A percentile compares a stretch with the other conserved stretches of the same genome.
Evolutionary conservation across 2,329 filamentous ascomycete species (phyloP).

Genomic region (Beauveria australis): DNA sequence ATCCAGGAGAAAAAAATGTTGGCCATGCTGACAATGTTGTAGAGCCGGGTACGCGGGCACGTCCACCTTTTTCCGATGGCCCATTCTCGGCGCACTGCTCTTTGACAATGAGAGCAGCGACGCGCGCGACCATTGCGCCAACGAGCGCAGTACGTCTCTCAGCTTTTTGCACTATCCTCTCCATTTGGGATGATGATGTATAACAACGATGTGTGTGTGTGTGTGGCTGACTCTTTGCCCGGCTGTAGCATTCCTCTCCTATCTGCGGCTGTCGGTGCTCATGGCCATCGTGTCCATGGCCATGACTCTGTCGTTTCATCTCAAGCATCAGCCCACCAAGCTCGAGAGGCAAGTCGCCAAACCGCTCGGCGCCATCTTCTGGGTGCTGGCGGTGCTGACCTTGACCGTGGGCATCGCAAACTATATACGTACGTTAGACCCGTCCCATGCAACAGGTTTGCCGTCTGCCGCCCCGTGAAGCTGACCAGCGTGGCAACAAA

Average conservation of each 20-base stretch:
- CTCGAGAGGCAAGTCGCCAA: constrained; percentile 70
- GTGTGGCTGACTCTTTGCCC: neutral
- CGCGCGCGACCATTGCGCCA: constrained; percentile 70
- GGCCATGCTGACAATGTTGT: neutral
- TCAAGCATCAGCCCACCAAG: constrained; percentile 61
- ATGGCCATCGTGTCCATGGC: constrained; percentile 85
- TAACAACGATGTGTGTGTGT: neutral
- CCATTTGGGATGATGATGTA: neutral
- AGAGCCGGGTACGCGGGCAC: constrained; percentile 20
- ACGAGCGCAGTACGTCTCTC: constrained; percentile 54
- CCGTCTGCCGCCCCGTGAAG: neutral
- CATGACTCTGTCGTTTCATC: constrained; percentile 87
- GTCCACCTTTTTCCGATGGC: constrained; percentile 49
- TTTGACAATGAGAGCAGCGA: constrained; percentile 70
- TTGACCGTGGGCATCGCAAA: constrained; percentile 72
- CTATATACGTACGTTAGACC: constrained; percentile 58
- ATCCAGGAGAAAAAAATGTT: neutral
- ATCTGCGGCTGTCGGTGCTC: constrained; percentile 81
- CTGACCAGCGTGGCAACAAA: neutral
- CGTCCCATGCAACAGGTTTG: no score
- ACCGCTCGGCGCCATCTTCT: constrained; percentile 83
- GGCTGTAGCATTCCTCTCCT: constrained; percentile 67
- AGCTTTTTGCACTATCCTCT: neutral
- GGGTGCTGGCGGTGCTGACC: constrained; percentile 71
- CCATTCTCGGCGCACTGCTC: constrained; percentile 57